These are phyloP conservation scores for Pilasporangium apinafurcum DNA, from an alignment of 352 stramenopile species.

Conservation along the genomic window DNA sequence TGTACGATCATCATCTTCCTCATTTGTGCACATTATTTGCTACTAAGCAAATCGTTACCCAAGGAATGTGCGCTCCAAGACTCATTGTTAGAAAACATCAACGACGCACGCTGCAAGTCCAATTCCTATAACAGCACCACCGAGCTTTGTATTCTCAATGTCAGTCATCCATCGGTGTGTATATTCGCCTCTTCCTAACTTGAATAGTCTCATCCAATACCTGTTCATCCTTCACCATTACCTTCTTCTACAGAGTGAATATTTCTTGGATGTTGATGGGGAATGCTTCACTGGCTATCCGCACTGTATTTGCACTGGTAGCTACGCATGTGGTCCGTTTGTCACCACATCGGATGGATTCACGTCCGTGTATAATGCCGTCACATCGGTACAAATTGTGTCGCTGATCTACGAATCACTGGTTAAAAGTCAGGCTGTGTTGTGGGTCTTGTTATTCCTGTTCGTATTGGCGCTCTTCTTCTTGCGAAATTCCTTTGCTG, in stretches of 20 bases:
- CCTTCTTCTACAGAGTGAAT: constrained; percentile 27
- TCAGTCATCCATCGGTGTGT: constrained; percentile 24
- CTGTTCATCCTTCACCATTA: too few species aligned
- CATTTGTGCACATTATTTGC: constrained; percentile 50
- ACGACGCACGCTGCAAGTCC: constrained; percentile 15
- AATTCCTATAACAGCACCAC: constrained; percentile 21
- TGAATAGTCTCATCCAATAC: too few species aligned
- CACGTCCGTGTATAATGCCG: constrained; percentile 18
- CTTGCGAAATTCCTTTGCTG: constrained; percentile 45
- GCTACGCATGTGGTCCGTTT: constrained; percentile 62
- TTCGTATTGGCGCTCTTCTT: constrained; percentile 35
- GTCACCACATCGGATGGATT: constrained; percentile 30
- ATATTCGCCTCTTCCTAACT: background rate
- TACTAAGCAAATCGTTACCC: constrained; percentile 35
- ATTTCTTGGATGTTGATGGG: constrained; percentile 23
- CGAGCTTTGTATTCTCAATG: constrained; percentile 25
- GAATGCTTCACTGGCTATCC: constrained; percentile 46
- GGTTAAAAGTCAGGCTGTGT: constrained; percentile 25
- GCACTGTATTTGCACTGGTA: constrained; percentile 35
- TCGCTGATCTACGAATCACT: constrained; percentile 26
- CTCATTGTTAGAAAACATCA: constrained; percentile 3
- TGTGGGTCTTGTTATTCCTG: constrained; percentile 28
- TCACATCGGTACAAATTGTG: constrained; percentile 19
- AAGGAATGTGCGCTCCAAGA: constrained; percentile 63
- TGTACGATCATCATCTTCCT: constrained; percentile 62